These are phyloP conservation scores for Oligophagozyma castellii DNA, from an alignment of 1,139 yeast species.

Conservation along the genomic window DNA sequence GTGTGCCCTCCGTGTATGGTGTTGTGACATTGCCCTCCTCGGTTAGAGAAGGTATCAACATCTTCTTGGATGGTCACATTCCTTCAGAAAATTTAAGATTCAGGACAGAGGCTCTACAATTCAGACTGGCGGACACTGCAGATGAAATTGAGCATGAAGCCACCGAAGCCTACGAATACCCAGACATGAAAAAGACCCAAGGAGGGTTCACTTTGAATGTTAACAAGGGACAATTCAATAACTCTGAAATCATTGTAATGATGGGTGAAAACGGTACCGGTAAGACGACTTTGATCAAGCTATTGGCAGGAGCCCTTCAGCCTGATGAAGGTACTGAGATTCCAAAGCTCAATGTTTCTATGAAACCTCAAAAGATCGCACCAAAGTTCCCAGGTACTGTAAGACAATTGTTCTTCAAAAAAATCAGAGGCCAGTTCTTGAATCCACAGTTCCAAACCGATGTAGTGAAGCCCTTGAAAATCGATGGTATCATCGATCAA, in stretches of 20 bases:
- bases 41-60: constrained; percentile 97
- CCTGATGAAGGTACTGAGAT: constrained; percentile 71
- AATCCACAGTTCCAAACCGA: constrained; percentile 98
- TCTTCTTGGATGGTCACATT: constrained; percentile 93
- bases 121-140: constrained; percentile 84
- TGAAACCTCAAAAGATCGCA: constrained; percentile 98
- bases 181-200: constrained; percentile 76
- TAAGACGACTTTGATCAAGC: constrained; percentile 91
- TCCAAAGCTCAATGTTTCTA: constrained; percentile 82
- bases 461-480: constrained; percentile 87
- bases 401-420: constrained; percentile 91
- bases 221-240: constrained; percentile 81
- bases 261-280: constrained; percentile 99
- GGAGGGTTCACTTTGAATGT: constrained; percentile 85
- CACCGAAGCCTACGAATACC: constrained; percentile 64
- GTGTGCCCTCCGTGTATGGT: constrained; percentile 97
- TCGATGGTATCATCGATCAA: constrained; percentile 90
- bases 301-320: constrained; percentile 81
- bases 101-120: constrained; percentile 89
- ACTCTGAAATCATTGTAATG: constrained; percentile 94
- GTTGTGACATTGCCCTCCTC: constrained; percentile 92
- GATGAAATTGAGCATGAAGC: constrained; percentile 69
- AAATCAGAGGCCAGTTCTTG: constrained; percentile 84
- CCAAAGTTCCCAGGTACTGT: constrained; percentile 98
- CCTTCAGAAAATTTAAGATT: constrained; percentile 95